Evolutionary conservation across 805 yeast genomes (phyloP).

Genomic region (Lipomyces kockii): DNA sequence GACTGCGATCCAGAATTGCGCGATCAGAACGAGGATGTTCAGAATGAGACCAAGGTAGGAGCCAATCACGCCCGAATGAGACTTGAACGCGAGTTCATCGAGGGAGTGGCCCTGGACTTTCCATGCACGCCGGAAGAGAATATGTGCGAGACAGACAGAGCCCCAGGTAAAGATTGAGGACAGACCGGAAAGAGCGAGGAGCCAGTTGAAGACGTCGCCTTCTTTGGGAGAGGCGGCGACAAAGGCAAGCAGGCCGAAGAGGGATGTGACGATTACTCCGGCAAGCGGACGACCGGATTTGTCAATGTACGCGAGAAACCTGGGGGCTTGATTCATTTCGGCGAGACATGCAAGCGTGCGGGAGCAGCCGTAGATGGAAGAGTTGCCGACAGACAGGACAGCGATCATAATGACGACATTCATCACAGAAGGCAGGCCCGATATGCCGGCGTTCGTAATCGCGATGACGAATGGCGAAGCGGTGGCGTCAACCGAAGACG

Average conservation of each 20-base stretch:
- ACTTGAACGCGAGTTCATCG: constrained; percentile 67
- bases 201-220: constrained; percentile 65
- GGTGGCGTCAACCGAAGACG: constrained; percentile 59
- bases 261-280: constrained; percentile 56
- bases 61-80: constrained; percentile 72
- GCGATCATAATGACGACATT: constrained; percentile 72
- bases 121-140: constrained; percentile 69
- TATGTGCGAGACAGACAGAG: constrained; percentile 67
- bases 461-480: constrained; percentile 81
- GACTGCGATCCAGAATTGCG: constrained; percentile 83
- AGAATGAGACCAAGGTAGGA: constrained; percentile 64
- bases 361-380: constrained; percentile 71
- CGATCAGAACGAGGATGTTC: constrained; percentile 64
- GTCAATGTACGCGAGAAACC: constrained; percentile 68
- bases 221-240: constrained; percentile 64
- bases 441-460: constrained; percentile 66
- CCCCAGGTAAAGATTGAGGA: constrained; percentile 84
- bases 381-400: constrained; percentile 73
- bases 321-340: constrained; percentile 67
- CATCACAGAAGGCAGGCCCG: constrained; percentile 69
- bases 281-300: constrained; percentile 76
- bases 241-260: constrained; percentile 63
- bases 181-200: constrained; percentile 75
- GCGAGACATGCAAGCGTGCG: constrained; percentile 72
- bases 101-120: constrained; percentile 66